A percentile compares a stretch with the other conserved stretches of the same genome.
These are phyloP conservation scores for Euphorbia schlechtendalii DNA, from an alignment of 441 rosid species.

Conservation along the genomic window DNA sequence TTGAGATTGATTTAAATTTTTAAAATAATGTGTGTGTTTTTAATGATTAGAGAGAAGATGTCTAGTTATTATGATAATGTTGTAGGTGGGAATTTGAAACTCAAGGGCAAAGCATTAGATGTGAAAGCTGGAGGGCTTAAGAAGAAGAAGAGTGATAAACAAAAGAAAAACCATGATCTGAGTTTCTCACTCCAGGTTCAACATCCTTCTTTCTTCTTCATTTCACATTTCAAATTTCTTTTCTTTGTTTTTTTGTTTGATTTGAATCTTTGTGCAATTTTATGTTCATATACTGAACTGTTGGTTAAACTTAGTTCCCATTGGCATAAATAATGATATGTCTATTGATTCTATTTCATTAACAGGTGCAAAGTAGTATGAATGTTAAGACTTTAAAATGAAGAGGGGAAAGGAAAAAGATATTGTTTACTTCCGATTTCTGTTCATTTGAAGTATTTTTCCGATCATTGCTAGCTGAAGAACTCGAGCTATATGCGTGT, in stretches of 20 bases:
- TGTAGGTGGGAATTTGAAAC: slow-evolving; percentile 81
- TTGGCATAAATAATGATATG: not conserved
- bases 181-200: slow-evolving; percentile 53
- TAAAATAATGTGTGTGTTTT: too few species aligned
- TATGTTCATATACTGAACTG: too few species aligned
- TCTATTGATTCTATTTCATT: not conserved
- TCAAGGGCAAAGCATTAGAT: slow-evolving; percentile 88
- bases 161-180: slow-evolving; percentile 37
- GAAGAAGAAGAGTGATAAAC: slow-evolving; percentile 47
- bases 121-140: slow-evolving; percentile 80
- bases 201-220: not conserved
- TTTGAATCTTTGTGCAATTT: too few species aligned
- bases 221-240: not conserved
- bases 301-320: too few species aligned
- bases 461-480: not conserved
- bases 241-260: not conserved
- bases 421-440: too few species aligned
- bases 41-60: slow-evolving; percentile 31
- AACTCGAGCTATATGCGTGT: not conserved
- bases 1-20: not conserved
- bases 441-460: too few species aligned
- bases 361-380: too few species aligned
- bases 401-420: too few species aligned
- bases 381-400: too few species aligned
- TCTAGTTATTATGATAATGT: slow-evolving; percentile 68